Base-by-base conservation (phyloP, 345 rosid species). In the Rhizophora mangle region DNA sequence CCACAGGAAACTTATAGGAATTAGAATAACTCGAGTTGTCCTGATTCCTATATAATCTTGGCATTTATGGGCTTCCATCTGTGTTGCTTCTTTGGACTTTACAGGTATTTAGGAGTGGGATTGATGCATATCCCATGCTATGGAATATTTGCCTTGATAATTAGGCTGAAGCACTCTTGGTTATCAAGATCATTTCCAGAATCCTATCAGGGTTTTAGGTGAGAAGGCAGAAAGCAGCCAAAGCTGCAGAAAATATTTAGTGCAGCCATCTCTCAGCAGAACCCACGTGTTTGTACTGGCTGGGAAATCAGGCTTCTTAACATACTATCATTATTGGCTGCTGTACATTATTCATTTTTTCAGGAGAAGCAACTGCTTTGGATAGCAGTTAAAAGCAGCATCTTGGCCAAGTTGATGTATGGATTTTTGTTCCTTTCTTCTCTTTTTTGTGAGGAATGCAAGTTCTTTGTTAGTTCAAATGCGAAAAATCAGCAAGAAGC, bases 101-200 rank as follows among this genome's bases (percentile, higher is more conserved):
- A 60, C 89, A 92, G 99, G 99, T 95, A 92, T 72, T 22, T 83
- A 32, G 96, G 85, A 52, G 89, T 88, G 62, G 90, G 92, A 16
- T 39, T 83, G 78, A 67, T 83, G 89, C 89, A 88, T 68, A 5
- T 90, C 63, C 89, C 92, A 0, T 92, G 96, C 79, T 95, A 82
- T 4, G 82, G 85, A 18, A 53, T 92, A 70, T 95, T 88, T 72
- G 87, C 85, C 57, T 68, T 86, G 71, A 34, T 92, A 37, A 68
- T 82, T 70, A 87, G 76, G 88, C 72, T 92, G 72, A 95, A 90
- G 82, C 71, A 60, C 62, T 64, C 32, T 65, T 85, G 76, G 78
- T 69, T 92, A 65, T 80, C 82, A 22, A 87, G 84, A 75, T 72
- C 58, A 16, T 86, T 72, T 72, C 88, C 82, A 1, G 86, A 78